Evolutionary conservation across 2,329 filamentous ascomycete genomes (phyloP), one percentile per base, ranked within the genome.

Genomic region (Alternaria postmessia): DNA sequence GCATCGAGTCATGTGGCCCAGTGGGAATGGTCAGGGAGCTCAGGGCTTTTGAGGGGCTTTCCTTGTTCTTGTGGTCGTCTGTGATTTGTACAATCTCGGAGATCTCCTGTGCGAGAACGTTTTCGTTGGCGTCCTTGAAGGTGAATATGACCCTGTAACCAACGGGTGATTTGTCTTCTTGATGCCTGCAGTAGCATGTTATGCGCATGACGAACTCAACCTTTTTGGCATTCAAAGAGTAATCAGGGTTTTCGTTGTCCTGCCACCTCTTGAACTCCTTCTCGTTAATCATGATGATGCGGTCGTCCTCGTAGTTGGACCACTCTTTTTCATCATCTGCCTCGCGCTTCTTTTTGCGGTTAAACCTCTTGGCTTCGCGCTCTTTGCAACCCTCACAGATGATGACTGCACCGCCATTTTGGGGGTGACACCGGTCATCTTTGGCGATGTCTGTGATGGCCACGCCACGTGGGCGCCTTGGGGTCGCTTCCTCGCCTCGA

Each of bases 131-230:
- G 78, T 97, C 92, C 75, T 94, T 96, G 72, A 99, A 85, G 1
- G 94, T 98, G 79, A 98, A 96, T 64, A 99, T 96, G 70, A 98
- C 93, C 70, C 83, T 86, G 79, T 97, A 99, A 2, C 94, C 94
- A 8, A 71, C 65, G 1, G 74, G 74, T 67, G 90, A 83, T 81
- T 98, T 98, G 80, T 98, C 95, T 61, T 91, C 89, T 70, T 98
- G 94, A 75, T 99, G 94, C 20, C 94, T 89, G 80, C 94, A 98
- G 79, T 98, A 99, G 78, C 94, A 99, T 24, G 94, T 93, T 71
- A 99, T 97, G 9, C 94, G 90, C 94, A 98, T 97, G 0, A 93
- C 93, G 2, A 92, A 88, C 67, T 94, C 90, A 22, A 96, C 89
- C 72, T 93, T 90, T 82, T 92, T 88, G 7, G 90, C 87, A 12